Conservation (phyloP, 768 basidiomycete genomes). For the Lentinula guzmanii region DNA sequence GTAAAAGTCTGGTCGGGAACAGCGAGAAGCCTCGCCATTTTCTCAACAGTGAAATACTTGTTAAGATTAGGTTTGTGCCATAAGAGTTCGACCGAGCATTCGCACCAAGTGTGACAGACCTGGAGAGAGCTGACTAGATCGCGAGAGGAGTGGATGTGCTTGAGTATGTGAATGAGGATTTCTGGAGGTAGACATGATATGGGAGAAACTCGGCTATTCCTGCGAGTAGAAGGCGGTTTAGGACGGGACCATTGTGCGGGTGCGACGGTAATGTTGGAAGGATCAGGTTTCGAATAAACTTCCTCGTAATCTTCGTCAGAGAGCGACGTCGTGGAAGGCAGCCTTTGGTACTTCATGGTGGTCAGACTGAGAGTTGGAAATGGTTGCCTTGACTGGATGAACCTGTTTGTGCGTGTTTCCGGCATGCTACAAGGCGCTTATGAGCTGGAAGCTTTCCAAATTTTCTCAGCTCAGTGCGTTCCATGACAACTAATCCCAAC, state of each 20-base stretch:
- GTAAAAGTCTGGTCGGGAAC: constrained; percentile 70
- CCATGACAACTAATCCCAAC: background rate
- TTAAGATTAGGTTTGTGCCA: constrained; percentile 89
- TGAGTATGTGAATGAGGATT: constrained; percentile 88
- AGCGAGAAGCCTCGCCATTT: constrained; percentile 70
- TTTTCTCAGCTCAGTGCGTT: background rate
- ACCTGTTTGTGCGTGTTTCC: constrained; percentile 11
- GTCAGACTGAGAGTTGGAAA: constrained; percentile 26
- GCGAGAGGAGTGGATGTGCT: constrained; percentile 65
- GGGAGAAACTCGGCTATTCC: constrained; percentile 37
- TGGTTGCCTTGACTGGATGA: constrained; percentile 15
- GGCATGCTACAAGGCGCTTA: background rate
- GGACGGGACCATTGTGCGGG: constrained; percentile 64
- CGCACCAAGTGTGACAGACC: constrained; percentile 91
- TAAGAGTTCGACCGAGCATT: constrained; percentile 89
- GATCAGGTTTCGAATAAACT: constrained; percentile 41
- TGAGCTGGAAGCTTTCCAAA: background rate
- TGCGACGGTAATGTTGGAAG: constrained; percentile 35
- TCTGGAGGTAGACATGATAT: constrained; percentile 80
- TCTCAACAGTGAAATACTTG: constrained; percentile 62
- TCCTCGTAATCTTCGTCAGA: constrained; percentile 73
- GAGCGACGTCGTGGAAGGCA: constrained; percentile 74
- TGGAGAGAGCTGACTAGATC: constrained; percentile 74
- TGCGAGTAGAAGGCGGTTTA: constrained; percentile 11
- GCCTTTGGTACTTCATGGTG: constrained; percentile 43